A percentile compares a stretch with the other conserved stretches of the same genome.
Conservation (phyloP, 169 alveolate species). For the Cyclospora cayetanensis region DNA sequence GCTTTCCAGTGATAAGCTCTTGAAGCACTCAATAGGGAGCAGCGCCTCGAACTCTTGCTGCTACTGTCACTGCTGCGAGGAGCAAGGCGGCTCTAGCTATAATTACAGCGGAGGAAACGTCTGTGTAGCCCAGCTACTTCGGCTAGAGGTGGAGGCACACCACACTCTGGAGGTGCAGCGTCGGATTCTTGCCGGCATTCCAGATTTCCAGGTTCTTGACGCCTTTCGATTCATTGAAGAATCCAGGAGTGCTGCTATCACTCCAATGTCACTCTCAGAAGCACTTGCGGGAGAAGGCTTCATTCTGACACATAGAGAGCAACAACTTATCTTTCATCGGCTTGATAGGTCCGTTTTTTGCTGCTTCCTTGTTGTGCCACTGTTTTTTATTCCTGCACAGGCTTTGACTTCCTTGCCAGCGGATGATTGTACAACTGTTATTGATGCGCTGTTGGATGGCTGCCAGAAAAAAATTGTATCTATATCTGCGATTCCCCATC, state of each 20-base stretch:
- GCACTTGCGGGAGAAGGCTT: conserved; percentile 71
- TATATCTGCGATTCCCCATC: not conserved
- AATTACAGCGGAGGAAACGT: conserved; percentile 49
- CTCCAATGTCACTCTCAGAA: conserved; percentile 71
- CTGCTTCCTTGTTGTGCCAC: no score
- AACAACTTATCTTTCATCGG: conserved; percentile 66
- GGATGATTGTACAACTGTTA: not conserved
- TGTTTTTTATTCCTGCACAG: not conserved
- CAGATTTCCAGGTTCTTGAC: conserved; percentile 83
- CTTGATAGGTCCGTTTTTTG: conserved; percentile 71
- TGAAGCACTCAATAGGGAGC: conserved; percentile 21
- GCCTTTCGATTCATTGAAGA: conserved; percentile 83
- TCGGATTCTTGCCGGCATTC: conserved; percentile 73
- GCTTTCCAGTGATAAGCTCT: conserved; percentile 47
- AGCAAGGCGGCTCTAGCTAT: not conserved
- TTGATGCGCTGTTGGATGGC: not conserved
- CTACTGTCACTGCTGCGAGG: conserved; percentile 14
- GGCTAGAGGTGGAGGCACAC: conserved; percentile 69
- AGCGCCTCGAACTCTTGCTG: conserved; percentile 35
- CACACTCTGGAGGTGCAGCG: conserved; percentile 79
- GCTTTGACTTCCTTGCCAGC: not conserved
- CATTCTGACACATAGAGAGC: conserved; percentile 51
- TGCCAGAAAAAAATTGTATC: not conserved
- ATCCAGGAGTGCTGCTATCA: conserved; percentile 72
- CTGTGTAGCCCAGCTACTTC: conserved; percentile 63